Conservation (phyloP, 2,329 filamentous ascomycete species). For the Claviceps sp. region DNA sequence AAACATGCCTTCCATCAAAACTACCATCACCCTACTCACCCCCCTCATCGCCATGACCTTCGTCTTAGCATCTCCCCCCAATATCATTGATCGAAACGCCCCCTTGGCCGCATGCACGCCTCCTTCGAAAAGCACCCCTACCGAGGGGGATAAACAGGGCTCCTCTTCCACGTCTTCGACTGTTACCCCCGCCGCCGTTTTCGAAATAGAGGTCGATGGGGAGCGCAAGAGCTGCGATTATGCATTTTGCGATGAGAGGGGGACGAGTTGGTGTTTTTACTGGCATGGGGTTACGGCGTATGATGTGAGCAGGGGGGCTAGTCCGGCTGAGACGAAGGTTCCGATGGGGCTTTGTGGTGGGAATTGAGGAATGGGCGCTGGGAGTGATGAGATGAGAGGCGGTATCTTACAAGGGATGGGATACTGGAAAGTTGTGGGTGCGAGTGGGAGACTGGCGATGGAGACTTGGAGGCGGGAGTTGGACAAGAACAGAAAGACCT, state of each 20-base stretch:
- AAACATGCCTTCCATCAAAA: not conserved
- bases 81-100: not conserved
- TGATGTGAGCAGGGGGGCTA: constrained; percentile 18
- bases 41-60: not conserved
- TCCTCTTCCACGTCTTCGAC: too few species aligned
- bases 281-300: constrained; percentile 25
- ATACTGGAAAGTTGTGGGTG: too few species aligned
- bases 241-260: constrained; percentile 21
- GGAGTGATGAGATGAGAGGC: too few species aligned
- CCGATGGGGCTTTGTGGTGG: constrained; percentile 18
- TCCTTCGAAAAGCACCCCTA: too few species aligned
- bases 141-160: too few species aligned
- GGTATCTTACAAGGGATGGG: too few species aligned
- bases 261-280: constrained; percentile 23
- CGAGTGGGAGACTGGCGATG: too few species aligned
- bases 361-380: not conserved
- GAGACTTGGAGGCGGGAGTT: too few species aligned
- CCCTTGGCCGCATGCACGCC: too few species aligned
- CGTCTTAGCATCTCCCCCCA: constrained; percentile 3
- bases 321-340: constrained; percentile 24
- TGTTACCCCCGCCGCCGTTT: too few species aligned
- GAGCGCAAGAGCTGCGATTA: constrained; percentile 16
- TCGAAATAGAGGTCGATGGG: too few species aligned
- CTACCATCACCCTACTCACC: not conserved
- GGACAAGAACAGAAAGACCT: too few species aligned